A percentile compares a stretch with the other conserved stretches of the same genome.
Conservation (phyloP, 495 filamentous ascomycete genomes). For the Penicillium crystallinum region DNA sequence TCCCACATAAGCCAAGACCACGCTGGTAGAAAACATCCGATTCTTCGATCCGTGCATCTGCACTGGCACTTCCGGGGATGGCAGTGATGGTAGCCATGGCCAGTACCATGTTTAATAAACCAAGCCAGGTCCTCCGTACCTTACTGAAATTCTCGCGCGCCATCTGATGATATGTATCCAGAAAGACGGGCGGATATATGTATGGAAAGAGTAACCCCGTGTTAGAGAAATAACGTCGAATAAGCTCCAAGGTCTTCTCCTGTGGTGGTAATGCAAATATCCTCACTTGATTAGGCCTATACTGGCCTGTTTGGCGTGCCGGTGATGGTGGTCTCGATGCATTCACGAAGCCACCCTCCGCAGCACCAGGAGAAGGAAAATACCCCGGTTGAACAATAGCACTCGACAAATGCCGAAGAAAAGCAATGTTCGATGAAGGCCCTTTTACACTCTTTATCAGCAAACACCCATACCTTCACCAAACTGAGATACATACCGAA, state of each 20-base stretch:
- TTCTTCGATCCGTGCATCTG: constrained; percentile 14
- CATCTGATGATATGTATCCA: constrained; percentile 33
- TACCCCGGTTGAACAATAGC: constrained; percentile 16
- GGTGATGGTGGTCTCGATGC: constrained; percentile 20
- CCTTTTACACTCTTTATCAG: constrained; percentile 25
- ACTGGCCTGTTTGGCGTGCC: background rate
- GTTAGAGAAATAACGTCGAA: constrained; percentile 34
- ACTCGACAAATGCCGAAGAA: constrained; percentile 33
- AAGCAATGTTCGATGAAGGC: constrained; percentile 46
- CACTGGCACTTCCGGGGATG: constrained; percentile 15
- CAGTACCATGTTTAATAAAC: constrained; percentile 68
- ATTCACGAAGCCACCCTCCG: constrained; percentile 21
- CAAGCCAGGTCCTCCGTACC: constrained; percentile 53
- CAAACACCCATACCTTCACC: background rate
- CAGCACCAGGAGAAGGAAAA: constrained; percentile 1
- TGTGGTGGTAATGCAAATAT: constrained; percentile 24
- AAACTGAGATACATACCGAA: constrained; percentile 31
- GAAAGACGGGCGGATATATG: constrained; percentile 31
- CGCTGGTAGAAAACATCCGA: constrained; percentile 39
- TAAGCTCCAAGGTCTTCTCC: constrained; percentile 17
- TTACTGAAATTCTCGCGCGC: constrained; percentile 24
- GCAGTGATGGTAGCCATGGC: constrained; percentile 64
- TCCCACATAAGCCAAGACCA: constrained; percentile 24
- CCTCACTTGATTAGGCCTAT: constrained; percentile 4
- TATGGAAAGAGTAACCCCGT: constrained; percentile 40